Conservation (phyloP, 805 yeast genomes). For the Lachancea kluyveri region DNA sequence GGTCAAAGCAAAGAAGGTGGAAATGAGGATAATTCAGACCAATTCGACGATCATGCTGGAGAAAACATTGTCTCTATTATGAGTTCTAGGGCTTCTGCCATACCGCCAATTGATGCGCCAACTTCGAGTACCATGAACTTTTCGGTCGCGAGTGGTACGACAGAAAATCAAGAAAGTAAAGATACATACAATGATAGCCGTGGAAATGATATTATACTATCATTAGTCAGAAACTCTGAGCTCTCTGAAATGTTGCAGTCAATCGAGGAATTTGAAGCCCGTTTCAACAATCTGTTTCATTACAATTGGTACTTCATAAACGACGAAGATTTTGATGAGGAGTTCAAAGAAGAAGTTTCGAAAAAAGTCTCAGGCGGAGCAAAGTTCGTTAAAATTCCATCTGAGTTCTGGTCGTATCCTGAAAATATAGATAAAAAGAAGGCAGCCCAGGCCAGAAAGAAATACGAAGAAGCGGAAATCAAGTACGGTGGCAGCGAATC, state of each 20-base stretch:
- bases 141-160: too few relatives aligned
- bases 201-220: constrained; percentile 4
- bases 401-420: constrained; percentile 57
- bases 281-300: constrained; percentile 61
- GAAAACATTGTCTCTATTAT: too few relatives aligned
- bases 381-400: constrained; percentile 38
- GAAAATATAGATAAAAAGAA: constrained; percentile 41
- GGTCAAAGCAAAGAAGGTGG: too few relatives aligned
- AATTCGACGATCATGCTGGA: too few relatives aligned
- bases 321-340: constrained; percentile 56
- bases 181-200: background rate
- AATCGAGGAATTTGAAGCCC: constrained; percentile 53
- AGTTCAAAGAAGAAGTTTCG: constrained; percentile 43
- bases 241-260: constrained; percentile 41
- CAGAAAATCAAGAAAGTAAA: too few relatives aligned
- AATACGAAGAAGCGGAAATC: constrained; percentile 31
- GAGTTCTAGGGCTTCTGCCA: too few relatives aligned
- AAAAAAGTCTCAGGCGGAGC: constrained; percentile 37
- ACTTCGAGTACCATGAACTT: too few relatives aligned
- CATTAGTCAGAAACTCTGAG: constrained; percentile 64
- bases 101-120: too few relatives aligned
- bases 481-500: constrained; percentile 54
- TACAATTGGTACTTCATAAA: constrained; percentile 81
- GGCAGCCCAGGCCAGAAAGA: constrained; percentile 38
- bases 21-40: too few relatives aligned